Base-by-base conservation (phyloP, 495 filamentous ascomycete genomes). In the Hyaloscypha finlandica region DNA sequence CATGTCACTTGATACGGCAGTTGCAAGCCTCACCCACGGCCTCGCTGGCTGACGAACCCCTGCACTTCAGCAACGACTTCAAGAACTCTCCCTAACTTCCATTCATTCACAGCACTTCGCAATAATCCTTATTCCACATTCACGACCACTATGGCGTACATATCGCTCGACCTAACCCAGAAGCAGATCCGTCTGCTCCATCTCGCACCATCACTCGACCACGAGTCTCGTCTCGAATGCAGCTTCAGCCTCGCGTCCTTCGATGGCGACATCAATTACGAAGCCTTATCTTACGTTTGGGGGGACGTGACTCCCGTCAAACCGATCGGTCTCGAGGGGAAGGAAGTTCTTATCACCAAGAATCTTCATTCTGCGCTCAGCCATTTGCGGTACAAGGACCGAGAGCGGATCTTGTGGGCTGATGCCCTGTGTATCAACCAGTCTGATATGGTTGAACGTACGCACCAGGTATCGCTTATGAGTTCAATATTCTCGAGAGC, bases 361-460 rank as follows among this genome's bases (percentile, higher is more conserved):
- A 61, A 61, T 45, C 31, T 61, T 45, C 20, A 39, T 37, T 20
- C 59, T 42, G 59, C 59, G 59, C 65, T 76, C 53, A 56, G 53
- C 6, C 71, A 61, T 57, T 53, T 74, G 11, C 64, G 70, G 19
- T 72, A 69, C 6, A 30, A 35, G 30, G 60, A 66, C 51, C 71
- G 25, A 12, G 9, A 54, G 20, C 61, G 61, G 9, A 54, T 32
- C n/a, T 25, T 71, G 5, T 71, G 57, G 65, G 51, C 58, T 32
- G 62, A 64, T 51, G 71, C 52, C 8, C 8, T 71, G 8, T 59
- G 58, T 64, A 68, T 71, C 53, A 59, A 68, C 39, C 68, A 68
- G 19, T 20, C 51, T 6, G 56, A 68, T 63, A 31, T 65, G 39
- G 48, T 42, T 14, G 62, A 71, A 25, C 37, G 68, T 30, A 59